Evolutionary conservation across 768 basidiomycete genomes (phyloP).

Genomic region (Boletus eberwhitei): DNA sequence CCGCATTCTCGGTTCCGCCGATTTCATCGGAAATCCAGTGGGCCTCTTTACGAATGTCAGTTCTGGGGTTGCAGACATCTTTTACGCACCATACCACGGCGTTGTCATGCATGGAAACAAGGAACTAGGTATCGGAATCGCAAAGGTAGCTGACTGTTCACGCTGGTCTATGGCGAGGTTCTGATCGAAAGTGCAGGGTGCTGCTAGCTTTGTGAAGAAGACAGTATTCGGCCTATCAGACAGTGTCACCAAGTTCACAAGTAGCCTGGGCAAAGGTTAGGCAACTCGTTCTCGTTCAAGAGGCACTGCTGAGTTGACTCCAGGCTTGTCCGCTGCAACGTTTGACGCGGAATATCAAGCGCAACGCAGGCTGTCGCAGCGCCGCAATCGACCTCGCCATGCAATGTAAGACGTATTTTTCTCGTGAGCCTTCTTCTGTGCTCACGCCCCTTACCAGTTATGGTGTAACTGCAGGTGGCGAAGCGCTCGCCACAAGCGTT

Average conservation of each 20-base stretch:
- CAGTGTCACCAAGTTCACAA: conserved; percentile 96
- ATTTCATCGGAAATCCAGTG: conserved; percentile 94
- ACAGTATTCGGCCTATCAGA: conserved; percentile 96
- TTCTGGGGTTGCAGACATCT: conserved; percentile 96
- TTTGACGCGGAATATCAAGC: conserved; percentile 96
- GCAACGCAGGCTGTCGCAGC: conserved; percentile 79
- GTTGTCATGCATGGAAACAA: conserved; percentile 95
- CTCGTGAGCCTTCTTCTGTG: not conserved
- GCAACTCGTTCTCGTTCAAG: not conserved
- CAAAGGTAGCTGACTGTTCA: conserved; percentile 55
- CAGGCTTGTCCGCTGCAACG: conserved; percentile 93
- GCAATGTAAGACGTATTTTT: conserved; percentile 61
- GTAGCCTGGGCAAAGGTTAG: conserved; percentile 92
- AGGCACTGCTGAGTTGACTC: not conserved
- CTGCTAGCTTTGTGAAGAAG: conserved; percentile 98
- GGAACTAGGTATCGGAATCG: conserved; percentile 91
- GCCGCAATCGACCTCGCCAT: conserved; percentile 93
- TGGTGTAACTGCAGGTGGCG: conserved; percentile 93
- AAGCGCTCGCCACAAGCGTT: conserved; percentile 89
- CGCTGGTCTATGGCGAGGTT: not conserved
- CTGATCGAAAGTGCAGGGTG: conserved; percentile 58
- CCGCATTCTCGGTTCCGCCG: conserved; percentile 95
- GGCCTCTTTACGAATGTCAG: conserved; percentile 98
- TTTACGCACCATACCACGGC: conserved; percentile 97
- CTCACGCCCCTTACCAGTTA: conserved; percentile 49